Evolutionary conservation across 345 rosid species (phyloP).

Genomic region (Camelina sativa): DNA sequence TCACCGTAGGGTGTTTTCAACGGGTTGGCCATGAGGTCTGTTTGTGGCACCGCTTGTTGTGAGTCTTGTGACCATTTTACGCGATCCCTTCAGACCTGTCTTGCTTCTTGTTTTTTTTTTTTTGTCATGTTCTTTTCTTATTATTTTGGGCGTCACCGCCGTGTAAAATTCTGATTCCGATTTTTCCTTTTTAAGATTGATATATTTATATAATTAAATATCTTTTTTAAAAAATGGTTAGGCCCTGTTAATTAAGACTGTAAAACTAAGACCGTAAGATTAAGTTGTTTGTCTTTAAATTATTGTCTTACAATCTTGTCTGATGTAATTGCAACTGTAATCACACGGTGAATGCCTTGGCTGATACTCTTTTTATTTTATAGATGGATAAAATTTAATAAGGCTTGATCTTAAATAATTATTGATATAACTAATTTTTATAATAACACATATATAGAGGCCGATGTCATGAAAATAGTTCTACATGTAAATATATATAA

Average conservation of each 20-base stretch:
- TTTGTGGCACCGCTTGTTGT: no score
- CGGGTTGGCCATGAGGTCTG: no score
- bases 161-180: no score
- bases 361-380: constrained; percentile 30
- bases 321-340: constrained; percentile 24
- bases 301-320: not conserved
- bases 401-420: not conserved
- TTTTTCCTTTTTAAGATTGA: no score
- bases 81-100: no score
- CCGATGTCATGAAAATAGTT: not conserved
- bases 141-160: no score
- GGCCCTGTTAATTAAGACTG: constrained; percentile 18
- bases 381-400: not conserved
- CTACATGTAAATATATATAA: not conserved
- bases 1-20: no score
- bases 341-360: constrained; percentile 30
- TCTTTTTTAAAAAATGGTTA: no score
- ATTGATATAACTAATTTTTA: constrained; percentile 10
- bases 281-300: constrained; percentile 2
- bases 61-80: no score
- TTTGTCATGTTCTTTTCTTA: no score
- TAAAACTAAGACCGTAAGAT: not conserved
- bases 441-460: not conserved
- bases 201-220: no score
- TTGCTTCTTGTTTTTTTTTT: no score